Evolutionary conservation across 352 stramenopile genomes (phyloP).

Genomic region (Thraustochytrium striatum): DNA sequence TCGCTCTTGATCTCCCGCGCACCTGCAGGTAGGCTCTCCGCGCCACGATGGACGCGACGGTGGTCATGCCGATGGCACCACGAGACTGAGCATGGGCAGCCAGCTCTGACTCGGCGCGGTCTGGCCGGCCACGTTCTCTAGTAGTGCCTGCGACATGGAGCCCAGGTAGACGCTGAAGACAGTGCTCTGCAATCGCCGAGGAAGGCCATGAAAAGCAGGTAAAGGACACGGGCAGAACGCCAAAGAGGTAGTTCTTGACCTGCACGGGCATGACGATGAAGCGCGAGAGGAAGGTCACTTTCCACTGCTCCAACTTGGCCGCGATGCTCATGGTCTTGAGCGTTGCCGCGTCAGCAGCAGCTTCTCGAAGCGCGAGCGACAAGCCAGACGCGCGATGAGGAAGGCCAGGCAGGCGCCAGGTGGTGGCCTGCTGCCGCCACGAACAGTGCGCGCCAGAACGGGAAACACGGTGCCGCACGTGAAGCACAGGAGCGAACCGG

Average conservation of each 20-base stretch:
- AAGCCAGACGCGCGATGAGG: constrained; percentile 2
- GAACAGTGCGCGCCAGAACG: not conserved
- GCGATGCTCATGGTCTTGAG: constrained; percentile 9
- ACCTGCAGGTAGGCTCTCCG: constrained; percentile 24
- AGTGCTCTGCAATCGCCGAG: constrained; percentile 31
- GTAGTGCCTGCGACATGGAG: constrained; percentile 9
- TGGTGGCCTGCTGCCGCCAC: constrained; percentile 8
- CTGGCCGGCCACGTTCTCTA: not conserved
- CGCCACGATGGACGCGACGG: constrained; percentile 38
- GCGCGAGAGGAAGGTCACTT: constrained; percentile 32
- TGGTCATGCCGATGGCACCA: constrained; percentile 18
- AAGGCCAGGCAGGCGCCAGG: constrained; percentile 23
- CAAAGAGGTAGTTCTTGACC: constrained; percentile 46
- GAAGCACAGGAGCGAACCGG: constrained; percentile 36
- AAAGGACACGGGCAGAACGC: constrained; percentile 38
- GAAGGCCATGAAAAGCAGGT: constrained; percentile 41
- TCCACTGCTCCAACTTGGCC: constrained; percentile 15
- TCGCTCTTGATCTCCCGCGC: constrained; percentile 24
- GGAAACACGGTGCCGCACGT: constrained; percentile 31
- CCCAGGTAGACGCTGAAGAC: constrained; percentile 36
- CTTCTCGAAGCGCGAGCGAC: constrained; percentile 30
- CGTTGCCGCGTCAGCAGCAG: constrained; percentile 16
- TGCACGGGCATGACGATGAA: constrained; percentile 47
- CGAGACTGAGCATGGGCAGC: constrained; percentile 31
- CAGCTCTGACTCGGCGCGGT: not conserved